Percentiles rank a stretch among this genome's conserved stretches.
These are phyloP conservation scores for Jacaranda mimosifolia DNA, from an alignment of 257 asterid species.

Conservation along the genomic window DNA sequence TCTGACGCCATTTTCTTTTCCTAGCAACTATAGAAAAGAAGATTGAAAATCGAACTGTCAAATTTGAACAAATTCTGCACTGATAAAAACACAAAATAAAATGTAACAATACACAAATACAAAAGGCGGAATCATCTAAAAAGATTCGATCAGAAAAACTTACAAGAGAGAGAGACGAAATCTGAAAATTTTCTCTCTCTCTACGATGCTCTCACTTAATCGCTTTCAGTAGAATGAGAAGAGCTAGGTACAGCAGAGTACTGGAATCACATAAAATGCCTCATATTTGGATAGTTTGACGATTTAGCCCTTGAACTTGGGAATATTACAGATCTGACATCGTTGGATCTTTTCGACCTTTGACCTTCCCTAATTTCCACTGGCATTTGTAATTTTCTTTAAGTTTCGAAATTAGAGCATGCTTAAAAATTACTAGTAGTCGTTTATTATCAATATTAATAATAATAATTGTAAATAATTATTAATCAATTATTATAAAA, in stretches of 20 bases:
- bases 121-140: constrained; percentile 1
- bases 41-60: not conserved
- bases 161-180: constrained; percentile 28
- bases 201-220: constrained; percentile 6
- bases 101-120: not conserved
- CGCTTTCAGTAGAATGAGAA: not conserved
- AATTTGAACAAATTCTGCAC: not conserved
- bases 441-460: not conserved
- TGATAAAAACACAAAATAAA: not conserved
- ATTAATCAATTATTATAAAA: no score
- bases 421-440: not conserved
- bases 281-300: not conserved
- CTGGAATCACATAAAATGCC: not conserved
- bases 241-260: not conserved
- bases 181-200: constrained; percentile 20
- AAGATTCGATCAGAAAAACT: constrained; percentile 14
- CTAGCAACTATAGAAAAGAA: constrained; percentile 15
- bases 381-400: not conserved
- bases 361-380: not conserved
- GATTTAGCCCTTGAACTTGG: not conserved
- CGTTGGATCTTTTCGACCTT: not conserved
- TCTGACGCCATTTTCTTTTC: constrained; percentile 55
- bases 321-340: constrained; percentile 8
- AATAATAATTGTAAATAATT: no score
- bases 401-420: not conserved